A percentile compares a stretch with the other conserved stretches of the same genome.
Conservation (phyloP, 495 filamentous ascomycete species). For the Lophium mytilinum region DNA sequence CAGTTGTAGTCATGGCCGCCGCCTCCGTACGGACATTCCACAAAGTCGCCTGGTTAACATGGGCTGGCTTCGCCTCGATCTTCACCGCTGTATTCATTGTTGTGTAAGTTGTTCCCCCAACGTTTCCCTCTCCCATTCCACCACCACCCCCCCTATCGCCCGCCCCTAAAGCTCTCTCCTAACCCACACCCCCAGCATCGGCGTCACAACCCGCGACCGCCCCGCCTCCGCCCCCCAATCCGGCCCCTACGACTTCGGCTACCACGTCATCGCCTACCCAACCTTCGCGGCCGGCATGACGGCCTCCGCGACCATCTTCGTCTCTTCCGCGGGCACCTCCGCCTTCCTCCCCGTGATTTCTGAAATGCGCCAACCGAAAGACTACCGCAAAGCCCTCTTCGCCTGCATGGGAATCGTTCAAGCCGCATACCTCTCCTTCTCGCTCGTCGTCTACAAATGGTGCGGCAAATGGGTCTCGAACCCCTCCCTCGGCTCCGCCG, state of each 20-base stretch:
- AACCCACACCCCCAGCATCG: background rate
- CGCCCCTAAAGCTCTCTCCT: no score
- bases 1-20: slow-evolving; percentile 52
- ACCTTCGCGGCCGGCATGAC: slow-evolving; percentile 28
- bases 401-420: slow-evolving; percentile 59
- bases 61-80: slow-evolving; percentile 53
- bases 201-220: slow-evolving; percentile 15
- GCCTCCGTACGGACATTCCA: slow-evolving; percentile 59
- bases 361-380: slow-evolving; percentile 62
- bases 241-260: slow-evolving; percentile 33
- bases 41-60: slow-evolving; percentile 45
- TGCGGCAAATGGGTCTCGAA: slow-evolving; percentile 55
- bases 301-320: slow-evolving; percentile 26
- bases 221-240: slow-evolving; percentile 37
- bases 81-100: slow-evolving; percentile 60
- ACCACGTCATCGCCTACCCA: slow-evolving; percentile 30
- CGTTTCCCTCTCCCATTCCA: no score
- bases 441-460: slow-evolving; percentile 64
- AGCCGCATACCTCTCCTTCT: slow-evolving; percentile 57
- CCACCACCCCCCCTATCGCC: no score
- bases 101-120: slow-evolving; percentile 18
- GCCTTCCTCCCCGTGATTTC: slow-evolving; percentile 72
- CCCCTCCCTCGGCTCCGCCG: slow-evolving; percentile 60
- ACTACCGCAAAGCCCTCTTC: slow-evolving; percentile 46
- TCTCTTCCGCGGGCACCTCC: slow-evolving; percentile 47